Evolutionary conservation across 108 stramenopile genomes (phyloP), one percentile per base, ranked within the genome.

Genomic region (Cyclostephanos tholiformis): DNA sequence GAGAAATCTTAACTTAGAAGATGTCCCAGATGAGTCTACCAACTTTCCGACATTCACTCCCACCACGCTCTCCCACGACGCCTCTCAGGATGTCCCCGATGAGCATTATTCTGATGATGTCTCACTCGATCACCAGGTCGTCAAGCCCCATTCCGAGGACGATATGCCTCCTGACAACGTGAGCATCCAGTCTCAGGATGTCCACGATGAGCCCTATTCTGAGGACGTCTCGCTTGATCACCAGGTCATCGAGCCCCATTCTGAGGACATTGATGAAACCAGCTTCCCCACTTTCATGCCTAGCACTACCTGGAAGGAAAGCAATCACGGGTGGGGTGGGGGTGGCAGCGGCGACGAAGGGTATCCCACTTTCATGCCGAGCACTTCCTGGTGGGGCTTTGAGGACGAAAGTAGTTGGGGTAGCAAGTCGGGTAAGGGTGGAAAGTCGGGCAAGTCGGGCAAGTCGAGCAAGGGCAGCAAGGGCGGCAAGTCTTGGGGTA

Each of bases 391-490:
- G 44, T 46, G 44, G 44, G 44, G 14, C 3, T 13, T 14, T 2
- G 13, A 46, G 0, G 23, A 2, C 27, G 30, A 29, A 12, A 58
- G 16, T 0, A 17, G 27, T 30, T 6, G 57, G 2, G 8, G 39
- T 0, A 43, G 61, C 35, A 38, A 43, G 61, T 62, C 61, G 38
- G 61, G 61, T 22, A 62, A 43, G 35, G 36, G 61, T 32, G 30
- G 57, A 30, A 58, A 58, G 57, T 25, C 26, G 13, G 30, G 57
- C 25, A 46, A 46, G 41, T 36, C 36, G 6, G 36, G 36, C 4
- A 51, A 51, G 50, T 53, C 52, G 23, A 53, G 53, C 53, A 62
- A 43, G 36, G 36, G 61, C 30, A 62, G 61, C 22, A 62, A 43
- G 20, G n/a, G 61, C 19, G 38, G 59, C 32, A 14, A 16, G 36